Percentiles rank a stretch among this genome's conserved stretches.
Conservation (phyloP, 768 basidiomycete genomes). For the Cystobasidium tubakii region DNA sequence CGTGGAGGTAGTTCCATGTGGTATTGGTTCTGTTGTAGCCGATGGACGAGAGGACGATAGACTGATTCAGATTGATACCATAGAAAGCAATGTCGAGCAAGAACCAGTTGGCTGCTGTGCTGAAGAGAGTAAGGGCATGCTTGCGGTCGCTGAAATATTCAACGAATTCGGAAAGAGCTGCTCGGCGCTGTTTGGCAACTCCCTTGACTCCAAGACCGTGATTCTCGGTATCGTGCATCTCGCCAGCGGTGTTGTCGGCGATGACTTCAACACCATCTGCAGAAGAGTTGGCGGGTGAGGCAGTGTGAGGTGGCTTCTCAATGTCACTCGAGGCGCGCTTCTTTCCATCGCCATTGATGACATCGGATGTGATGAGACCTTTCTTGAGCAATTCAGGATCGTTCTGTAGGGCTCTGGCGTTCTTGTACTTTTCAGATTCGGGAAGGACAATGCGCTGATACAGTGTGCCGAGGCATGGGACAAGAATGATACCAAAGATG, state of each 20-base stretch:
- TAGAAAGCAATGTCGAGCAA: slow-evolving; percentile 53
- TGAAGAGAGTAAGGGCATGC: slow-evolving; percentile 63
- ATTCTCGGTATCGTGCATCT: neutral
- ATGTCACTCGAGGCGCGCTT: slow-evolving; percentile 9
- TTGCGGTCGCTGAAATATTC: slow-evolving; percentile 68
- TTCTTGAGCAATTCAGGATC: slow-evolving; percentile 45
- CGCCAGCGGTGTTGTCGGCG: slow-evolving; percentile 6
- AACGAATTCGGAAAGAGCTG: slow-evolving; percentile 13
- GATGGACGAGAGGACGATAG: slow-evolving; percentile 68
- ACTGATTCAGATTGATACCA: slow-evolving; percentile 60
- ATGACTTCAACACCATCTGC: slow-evolving; percentile 12
- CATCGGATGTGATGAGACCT: slow-evolving; percentile 38
- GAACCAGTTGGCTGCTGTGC: slow-evolving; percentile 68
- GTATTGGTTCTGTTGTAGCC: slow-evolving; percentile 52
- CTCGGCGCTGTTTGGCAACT: slow-evolving; percentile 43
- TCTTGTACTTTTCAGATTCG: slow-evolving; percentile 53
- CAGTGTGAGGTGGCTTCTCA: slow-evolving; percentile 23
- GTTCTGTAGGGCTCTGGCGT: slow-evolving; percentile 36
- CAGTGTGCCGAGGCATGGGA: slow-evolving; percentile 68
- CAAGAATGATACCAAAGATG: slow-evolving; percentile 64
- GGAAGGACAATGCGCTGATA: slow-evolving; percentile 70
- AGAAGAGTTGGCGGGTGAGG: neutral
- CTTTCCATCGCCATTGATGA: slow-evolving; percentile 38
- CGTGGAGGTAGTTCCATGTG: slow-evolving; percentile 20
- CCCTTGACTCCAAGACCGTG: slow-evolving; percentile 19